A percentile compares a stretch with the other conserved stretches of the same genome.
phyloP scores from a whole-genome alignment of 805 yeast species.

The Teunomyces tritomae region DNA sequence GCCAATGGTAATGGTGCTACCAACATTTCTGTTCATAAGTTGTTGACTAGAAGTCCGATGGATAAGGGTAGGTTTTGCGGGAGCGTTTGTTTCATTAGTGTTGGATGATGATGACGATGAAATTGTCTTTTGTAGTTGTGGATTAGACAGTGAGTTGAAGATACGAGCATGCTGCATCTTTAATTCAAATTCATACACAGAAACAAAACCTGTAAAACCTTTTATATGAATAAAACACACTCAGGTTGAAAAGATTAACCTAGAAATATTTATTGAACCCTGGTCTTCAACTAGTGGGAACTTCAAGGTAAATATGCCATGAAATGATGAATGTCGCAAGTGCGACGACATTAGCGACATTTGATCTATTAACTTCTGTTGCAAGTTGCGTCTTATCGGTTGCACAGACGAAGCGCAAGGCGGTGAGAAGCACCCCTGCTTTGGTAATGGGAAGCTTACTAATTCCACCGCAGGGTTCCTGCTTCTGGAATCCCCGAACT shows the following conservation, averaged over 20 bases:
- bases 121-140: background rate
- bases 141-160: constrained; percentile 7
- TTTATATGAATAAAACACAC: no score
- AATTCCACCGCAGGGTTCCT: no score
- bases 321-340: background rate
- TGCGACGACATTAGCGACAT: background rate
- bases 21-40: constrained; percentile 19
- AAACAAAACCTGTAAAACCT: background rate
- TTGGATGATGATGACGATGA: constrained; percentile 5
- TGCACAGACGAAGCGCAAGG: background rate
- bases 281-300: no score
- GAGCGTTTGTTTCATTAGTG: constrained; percentile 6
- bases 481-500: no score
- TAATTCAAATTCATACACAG: background rate
- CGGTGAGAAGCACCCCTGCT: background rate
- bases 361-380: background rate
- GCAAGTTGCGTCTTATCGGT: background rate
- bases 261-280: no score
- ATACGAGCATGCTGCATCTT: constrained; percentile 34
- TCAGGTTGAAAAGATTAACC: no score
- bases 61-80: background rate
- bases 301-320: background rate
- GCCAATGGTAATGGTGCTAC: constrained; percentile 17
- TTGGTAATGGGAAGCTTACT: background rate
- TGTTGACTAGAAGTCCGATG: background rate